A percentile compares a stretch with the other conserved stretches of the same genome.
phyloP scores from a whole-genome alignment of 2,329 filamentous ascomycete genomes.

The Sclerotinia sclerotiorum region DNA sequence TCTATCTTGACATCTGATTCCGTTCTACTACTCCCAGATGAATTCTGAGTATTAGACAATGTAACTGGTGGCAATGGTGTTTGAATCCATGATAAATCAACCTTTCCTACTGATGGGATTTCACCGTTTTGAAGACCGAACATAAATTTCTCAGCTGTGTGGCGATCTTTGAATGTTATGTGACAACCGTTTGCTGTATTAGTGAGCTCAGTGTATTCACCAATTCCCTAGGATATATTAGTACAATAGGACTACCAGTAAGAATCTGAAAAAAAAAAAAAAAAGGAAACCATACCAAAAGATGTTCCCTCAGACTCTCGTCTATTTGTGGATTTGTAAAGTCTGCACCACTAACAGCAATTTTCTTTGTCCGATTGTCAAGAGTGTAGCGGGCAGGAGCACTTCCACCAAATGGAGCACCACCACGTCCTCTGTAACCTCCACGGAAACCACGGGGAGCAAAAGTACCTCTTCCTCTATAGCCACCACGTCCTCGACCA shows the following conservation, averaged over 20 bases:
- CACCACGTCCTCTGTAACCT: conserved; percentile 50
- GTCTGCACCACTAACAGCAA: conserved; percentile 64
- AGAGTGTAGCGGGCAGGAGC: conserved; percentile 56
- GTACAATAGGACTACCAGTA: not conserved
- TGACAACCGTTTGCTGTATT: conserved; percentile 49
- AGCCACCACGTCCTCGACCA: conserved; percentile 43
- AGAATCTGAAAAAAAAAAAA: conserved; percentile 4
- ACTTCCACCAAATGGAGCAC: conserved; percentile 38
- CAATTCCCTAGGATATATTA: conserved; percentile 51
- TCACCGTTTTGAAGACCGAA: conserved; percentile 55
- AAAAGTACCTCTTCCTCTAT: conserved; percentile 40
- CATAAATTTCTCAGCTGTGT: conserved; percentile 69
- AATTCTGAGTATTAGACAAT: conserved; percentile 24
- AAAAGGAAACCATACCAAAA: conserved; percentile 55
- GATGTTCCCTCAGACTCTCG: conserved; percentile 68
- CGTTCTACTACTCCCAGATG: conserved; percentile 2
- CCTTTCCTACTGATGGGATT: conserved; percentile 62
- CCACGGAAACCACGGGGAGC: conserved; percentile 45
- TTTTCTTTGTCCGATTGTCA: conserved; percentile 71
- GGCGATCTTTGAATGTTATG: conserved; percentile 65
- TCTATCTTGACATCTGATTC: conserved; percentile 23
- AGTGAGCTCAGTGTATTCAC: conserved; percentile 61
- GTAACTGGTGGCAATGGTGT: conserved; percentile 36
- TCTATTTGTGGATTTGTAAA: conserved; percentile 63
- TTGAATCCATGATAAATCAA: conserved; percentile 65